phyloP scores from a whole-genome alignment of 23 red algal species.

The Gracilaria domingensis region DNA sequence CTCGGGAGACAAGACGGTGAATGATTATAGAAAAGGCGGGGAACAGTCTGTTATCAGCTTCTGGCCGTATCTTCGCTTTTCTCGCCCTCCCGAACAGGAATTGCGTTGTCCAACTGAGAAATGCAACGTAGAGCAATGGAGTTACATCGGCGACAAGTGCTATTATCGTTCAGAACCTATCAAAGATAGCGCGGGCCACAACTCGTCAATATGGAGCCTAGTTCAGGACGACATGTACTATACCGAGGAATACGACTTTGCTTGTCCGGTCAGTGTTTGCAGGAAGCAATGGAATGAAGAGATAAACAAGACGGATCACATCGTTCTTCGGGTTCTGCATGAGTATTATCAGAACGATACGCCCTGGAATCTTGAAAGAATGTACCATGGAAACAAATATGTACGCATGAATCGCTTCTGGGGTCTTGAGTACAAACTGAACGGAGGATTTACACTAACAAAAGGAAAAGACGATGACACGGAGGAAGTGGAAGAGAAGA shows the following conservation, averaged over 20 bases:
- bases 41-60: not conserved
- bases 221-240: slow-evolving; percentile 48
- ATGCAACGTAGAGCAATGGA: slow-evolving; percentile 42
- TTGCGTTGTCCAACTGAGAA: not conserved
- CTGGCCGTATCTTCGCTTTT: not conserved
- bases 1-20: not conserved
- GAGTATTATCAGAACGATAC: slow-evolving; percentile 47
- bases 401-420: slow-evolving; percentile 52
- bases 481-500: slow-evolving; percentile 43
- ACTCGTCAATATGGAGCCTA: slow-evolving; percentile 55
- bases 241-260: slow-evolving; percentile 44
- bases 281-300: slow-evolving; percentile 63
- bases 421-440: slow-evolving; percentile 59
- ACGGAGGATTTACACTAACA: slow-evolving; percentile 53
- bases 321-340: slow-evolving; percentile 30
- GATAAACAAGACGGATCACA: slow-evolving; percentile 38
- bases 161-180: slow-evolving; percentile 30
- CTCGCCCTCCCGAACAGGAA: not conserved
- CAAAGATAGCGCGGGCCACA: slow-evolving; percentile 38
- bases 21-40: not conserved
- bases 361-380: slow-evolving; percentile 52
- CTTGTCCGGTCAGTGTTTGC: slow-evolving; percentile 44
- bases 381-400: slow-evolving; percentile 58
- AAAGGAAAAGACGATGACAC: slow-evolving; percentile 6
- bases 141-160: slow-evolving; percentile 50